Evolutionary conservation across 169 alveolate genomes (phyloP).

Genomic region (Cryptosporidium parvum): DNA sequence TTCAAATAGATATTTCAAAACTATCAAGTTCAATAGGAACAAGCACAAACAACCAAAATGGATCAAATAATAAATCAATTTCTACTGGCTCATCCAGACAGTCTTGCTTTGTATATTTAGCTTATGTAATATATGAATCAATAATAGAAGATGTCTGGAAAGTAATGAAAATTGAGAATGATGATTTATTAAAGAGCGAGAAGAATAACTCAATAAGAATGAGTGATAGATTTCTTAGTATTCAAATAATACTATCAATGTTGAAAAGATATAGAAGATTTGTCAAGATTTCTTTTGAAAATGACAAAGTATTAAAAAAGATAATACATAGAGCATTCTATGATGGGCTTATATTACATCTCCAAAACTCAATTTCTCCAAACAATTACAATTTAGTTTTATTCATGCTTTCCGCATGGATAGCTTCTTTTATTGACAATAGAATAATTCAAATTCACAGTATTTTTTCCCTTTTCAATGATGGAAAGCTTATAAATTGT

Average conservation of each 20-base stretch:
- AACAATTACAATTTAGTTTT: neutral
- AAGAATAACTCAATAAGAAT: neutral
- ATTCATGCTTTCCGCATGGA: conserved; percentile 40
- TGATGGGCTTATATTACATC: conserved; percentile 43
- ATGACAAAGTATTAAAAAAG: conserved; percentile 17
- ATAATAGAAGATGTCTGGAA: conserved; percentile 45
- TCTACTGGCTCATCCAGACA: conserved; percentile 6
- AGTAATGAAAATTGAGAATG: conserved; percentile 32
- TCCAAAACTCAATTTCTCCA: conserved; percentile 29
- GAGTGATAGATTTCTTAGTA: conserved; percentile 32
- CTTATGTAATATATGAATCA: conserved; percentile 57
- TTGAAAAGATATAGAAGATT: conserved; percentile 29
- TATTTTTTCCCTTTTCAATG: neutral
- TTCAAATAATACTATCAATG: conserved; percentile 44
- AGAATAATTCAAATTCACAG: conserved; percentile 24
- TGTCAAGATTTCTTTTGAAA: conserved; percentile 39
- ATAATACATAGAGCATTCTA: conserved; percentile 33
- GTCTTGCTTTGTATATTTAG: conserved; percentile 31
- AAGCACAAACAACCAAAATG: neutral
- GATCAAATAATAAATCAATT: neutral
- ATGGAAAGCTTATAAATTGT: neutral
- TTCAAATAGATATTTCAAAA: conserved; percentile 29
- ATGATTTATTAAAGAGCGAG: neutral
- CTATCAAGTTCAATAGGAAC: conserved; percentile 2
- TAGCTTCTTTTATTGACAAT: conserved; percentile 58